Conservation (phyloP, 2,329 filamentous ascomycete species). For the Zarea fungicola region DNA sequence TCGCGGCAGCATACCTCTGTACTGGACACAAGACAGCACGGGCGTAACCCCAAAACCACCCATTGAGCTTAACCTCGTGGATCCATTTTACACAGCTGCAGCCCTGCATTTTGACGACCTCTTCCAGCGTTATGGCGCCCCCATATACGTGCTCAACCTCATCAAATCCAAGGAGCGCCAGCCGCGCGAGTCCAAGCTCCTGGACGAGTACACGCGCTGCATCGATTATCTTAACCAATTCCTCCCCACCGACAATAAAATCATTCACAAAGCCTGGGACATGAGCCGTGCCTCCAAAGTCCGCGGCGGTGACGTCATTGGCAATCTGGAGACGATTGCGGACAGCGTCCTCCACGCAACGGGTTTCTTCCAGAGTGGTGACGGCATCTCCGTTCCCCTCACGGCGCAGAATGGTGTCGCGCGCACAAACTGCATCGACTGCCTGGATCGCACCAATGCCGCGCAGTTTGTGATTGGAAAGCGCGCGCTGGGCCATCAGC, state of each 20-base stretch:
- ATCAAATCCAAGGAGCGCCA: constrained; percentile 85
- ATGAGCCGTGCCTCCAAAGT: constrained; percentile 95
- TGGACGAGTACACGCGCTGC: constrained; percentile 81
- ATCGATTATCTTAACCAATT: constrained; percentile 94
- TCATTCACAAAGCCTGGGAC: constrained; percentile 93
- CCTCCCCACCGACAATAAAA: constrained; percentile 74
- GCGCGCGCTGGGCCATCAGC: constrained; percentile 82
- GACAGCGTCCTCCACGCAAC: constrained; percentile 81
- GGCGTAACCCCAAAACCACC: constrained; percentile 94
- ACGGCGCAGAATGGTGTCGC: constrained; percentile 87
- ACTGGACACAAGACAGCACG: constrained; percentile 96
- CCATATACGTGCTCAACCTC: constrained; percentile 85
- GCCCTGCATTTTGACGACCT: constrained; percentile 93
- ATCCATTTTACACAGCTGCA: constrained; percentile 91
- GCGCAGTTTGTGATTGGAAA: constrained; percentile 98
- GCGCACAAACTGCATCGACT: constrained; percentile 96
- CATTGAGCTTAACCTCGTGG: constrained; percentile 90
- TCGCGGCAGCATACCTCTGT: constrained; percentile 89
- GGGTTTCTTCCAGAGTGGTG: constrained; percentile 92
- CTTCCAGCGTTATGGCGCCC: constrained; percentile 87
- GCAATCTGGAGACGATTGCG: constrained; percentile 81
- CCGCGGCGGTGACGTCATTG: constrained; percentile 89
- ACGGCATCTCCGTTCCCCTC: constrained; percentile 55
- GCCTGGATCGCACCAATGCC: constrained; percentile 92
- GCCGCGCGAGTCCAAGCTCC: constrained; percentile 84